Conservation (phyloP, 75 land plant genomes). For the Larix kaempferi region DNA sequence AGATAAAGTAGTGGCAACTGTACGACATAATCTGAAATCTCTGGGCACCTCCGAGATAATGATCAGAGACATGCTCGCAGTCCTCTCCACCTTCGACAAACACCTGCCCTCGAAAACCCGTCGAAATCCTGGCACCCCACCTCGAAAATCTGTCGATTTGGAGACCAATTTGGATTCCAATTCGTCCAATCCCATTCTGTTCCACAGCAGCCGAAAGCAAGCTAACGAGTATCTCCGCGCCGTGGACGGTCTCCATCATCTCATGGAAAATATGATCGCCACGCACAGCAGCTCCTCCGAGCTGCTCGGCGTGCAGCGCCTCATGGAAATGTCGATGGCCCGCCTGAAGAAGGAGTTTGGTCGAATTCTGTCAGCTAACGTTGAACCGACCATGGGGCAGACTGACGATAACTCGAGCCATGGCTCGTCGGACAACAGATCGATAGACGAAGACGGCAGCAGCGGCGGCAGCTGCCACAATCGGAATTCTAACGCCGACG, state of each 20-base stretch:
- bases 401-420: conserved; percentile 20
- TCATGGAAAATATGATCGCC: too few relatives aligned
- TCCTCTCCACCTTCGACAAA: too few relatives aligned
- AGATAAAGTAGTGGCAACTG: conserved; percentile 4
- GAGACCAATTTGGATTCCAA: neutral
- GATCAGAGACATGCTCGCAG: neutral
- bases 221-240: too few relatives aligned
- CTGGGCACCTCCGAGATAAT: neutral
- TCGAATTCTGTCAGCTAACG: neutral
- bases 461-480: neutral
- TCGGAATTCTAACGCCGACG: conserved; percentile 6
- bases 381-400: conserved; percentile 14
- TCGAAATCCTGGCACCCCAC: neutral
- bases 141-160: too few relatives aligned
- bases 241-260: too few relatives aligned
- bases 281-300: neutral
- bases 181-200: neutral
- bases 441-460: conserved; percentile 11
- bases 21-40: conserved; percentile 6
- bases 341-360: too few relatives aligned
- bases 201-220: neutral
- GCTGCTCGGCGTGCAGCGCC: conserved; percentile 9
- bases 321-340: neutral
- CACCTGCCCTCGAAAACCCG: neutral
- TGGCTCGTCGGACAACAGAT: conserved; percentile 14